Base-by-base conservation (phyloP, 2,329 filamentous ascomycete genomes). In the Pseudocercospora crystallina region DNA sequence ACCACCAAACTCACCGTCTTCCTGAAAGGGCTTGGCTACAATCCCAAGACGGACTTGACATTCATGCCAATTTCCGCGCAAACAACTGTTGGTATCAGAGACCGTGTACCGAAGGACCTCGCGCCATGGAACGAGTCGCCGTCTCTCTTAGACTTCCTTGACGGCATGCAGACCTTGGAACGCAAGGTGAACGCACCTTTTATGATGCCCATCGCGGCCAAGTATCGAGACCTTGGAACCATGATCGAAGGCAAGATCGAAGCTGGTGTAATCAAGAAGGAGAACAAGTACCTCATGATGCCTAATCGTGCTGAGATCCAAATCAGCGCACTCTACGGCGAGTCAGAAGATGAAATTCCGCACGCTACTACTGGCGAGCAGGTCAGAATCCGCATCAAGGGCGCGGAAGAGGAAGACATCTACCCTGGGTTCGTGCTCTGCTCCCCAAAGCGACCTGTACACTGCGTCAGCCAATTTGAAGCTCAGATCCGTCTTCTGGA, bases 231-330 rank as follows among this genome's bases (percentile, higher is more conserved):
- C 69, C 86, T 99, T 80, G 94, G 94, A 64, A 99, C 94, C 56
- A 90, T 99, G 82, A 83, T 96, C 36, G 95, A 99, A 76, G 94
- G 94, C 61, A 96, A 96, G 80, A 88, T 99, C 59, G 94, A 99
- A 73, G 88, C 91, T 13, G 92, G 90, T 69, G 87, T 96, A 40
- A 80, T 95, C 71, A 94, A 94, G 79, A 97, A 97, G 80, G 86
- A 86, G 55, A 85, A 86, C 75, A 84, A 74, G 54, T 83, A 95
- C 66, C 75, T 95, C 52, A 90, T 99, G 86, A 99, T 99, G 94
- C 94, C 94, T 39, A 96, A 95, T 74, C 87, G 85, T 68, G 85
- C 92, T 54, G 81, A 82, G 41, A 82, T 96, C 47, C 84, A 89
- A 53, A 84, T 96, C 39, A 78, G 90, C 1, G 90, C 92, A 4